Base-by-base conservation (phyloP, 768 basidiomycete genomes). In the Panus rudis region DNA sequence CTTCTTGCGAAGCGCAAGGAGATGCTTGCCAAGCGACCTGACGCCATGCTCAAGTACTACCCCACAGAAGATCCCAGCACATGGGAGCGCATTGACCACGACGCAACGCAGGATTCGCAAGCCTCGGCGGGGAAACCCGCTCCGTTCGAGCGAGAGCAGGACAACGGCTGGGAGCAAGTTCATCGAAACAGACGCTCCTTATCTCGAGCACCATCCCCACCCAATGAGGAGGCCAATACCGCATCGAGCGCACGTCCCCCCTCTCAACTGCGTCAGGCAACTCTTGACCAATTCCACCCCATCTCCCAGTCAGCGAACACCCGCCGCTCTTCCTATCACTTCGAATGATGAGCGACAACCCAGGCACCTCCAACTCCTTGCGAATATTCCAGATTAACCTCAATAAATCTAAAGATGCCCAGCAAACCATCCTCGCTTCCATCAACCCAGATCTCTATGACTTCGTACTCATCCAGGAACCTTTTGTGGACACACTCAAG, bases 301-400 rank as follows among this genome's bases (percentile, higher is more conserved):
- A n/a, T n/a, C n/a, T n/a, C n/a, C n/a, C n/a, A n/a, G n/a, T n/a
- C n/a, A n/a, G n/a, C n/a, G n/a, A n/a, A n/a, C n/a, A n/a, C n/a
- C n/a, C n/a, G n/a, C n/a, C n/a, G n/a, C n/a, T n/a, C n/a, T n/a
- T n/a, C n/a, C n/a, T n/a, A n/a, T n/a, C n/a, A n/a, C n/a, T n/a
- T n/a, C n/a, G n/a, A n/a, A n/a, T n/a, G n/a, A n/a, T n/a, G n/a
- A n/a, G n/a, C n/a, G n/a, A n/a, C n/a, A n/a, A n/a, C n/a, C n/a
- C n/a, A n/a, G n/a, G n/a, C n/a, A n/a, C n/a, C n/a, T n/a, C n/a
- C n/a, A n/a, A n/a, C n/a, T 30, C 28, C 4, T 39, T 62, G 8
- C 28, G 53, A 1, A 49, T 61, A 4, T 55, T 53, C 51, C 61
- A 62, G 19, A 37, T 59, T 22, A 66, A 65, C 25, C 10, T 60